phyloP scores from a whole-genome alignment of 2,329 filamentous ascomycete species.

The Aspergillus brunneoviolaceus region DNA sequence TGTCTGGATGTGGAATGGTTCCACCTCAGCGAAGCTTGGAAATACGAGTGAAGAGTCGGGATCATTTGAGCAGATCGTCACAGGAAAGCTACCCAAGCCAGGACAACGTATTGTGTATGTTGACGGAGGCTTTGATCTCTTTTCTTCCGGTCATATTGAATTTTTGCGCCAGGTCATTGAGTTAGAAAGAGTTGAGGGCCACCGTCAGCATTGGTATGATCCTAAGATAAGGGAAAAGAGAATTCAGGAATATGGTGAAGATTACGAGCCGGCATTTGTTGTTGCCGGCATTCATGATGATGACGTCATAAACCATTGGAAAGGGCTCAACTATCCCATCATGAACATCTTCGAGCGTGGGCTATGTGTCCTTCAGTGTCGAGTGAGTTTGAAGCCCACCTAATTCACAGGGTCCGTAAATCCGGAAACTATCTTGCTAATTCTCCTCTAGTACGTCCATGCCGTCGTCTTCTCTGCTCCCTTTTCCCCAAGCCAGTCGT shows the following conservation, averaged over 20 bases:
- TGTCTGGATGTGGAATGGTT: conserved; percentile 76
- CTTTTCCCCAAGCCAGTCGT: conserved; percentile 77
- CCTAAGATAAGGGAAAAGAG: conserved; percentile 64
- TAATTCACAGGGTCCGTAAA: not conserved
- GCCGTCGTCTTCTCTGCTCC: conserved; percentile 87
- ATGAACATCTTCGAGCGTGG: conserved; percentile 99
- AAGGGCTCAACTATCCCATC: conserved; percentile 97
- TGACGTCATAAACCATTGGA: conserved; percentile 92
- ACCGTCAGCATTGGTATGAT: conserved; percentile 70
- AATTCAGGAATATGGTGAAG: conserved; percentile 61
- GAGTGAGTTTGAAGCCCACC: conserved; percentile 54
- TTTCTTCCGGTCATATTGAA: conserved; percentile 95
- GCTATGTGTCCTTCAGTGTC: conserved; percentile 92
- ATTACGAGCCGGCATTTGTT: conserved; percentile 83
- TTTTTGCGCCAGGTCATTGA: conserved; percentile 78
- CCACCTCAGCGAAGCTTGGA: conserved; percentile 35
- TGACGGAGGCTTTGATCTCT: conserved; percentile 94
- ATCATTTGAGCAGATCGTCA: conserved; percentile 65
- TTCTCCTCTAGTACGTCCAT: conserved; percentile 68
- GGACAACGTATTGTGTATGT: conserved; percentile 91
- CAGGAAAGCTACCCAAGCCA: conserved; percentile 67
- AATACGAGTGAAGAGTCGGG: conserved; percentile 59
- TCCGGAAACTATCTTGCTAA: not conserved
- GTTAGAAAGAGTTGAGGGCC: conserved; percentile 69
- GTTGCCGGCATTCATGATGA: conserved; percentile 94